Percentiles rank a stretch among this genome's conserved stretches.
phyloP scores from a whole-genome alignment of 805 yeast species.

The Nakazawaea siamensis region DNA sequence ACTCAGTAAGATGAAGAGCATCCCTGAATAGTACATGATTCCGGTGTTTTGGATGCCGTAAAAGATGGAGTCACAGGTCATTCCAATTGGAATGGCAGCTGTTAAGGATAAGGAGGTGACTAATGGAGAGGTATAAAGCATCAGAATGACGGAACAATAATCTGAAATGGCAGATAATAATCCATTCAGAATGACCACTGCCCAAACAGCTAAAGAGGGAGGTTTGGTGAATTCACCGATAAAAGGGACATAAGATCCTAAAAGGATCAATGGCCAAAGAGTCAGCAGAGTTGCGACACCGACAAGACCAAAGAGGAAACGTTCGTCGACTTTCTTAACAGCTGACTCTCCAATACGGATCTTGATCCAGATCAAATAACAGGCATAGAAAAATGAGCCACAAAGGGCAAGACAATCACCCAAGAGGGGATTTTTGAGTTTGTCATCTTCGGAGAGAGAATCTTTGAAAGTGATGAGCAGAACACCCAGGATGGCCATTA shows the following conservation, averaged over 20 bases:
- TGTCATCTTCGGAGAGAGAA: conserved; percentile 2
- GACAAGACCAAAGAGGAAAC: conserved; percentile 36
- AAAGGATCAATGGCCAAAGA: conserved; percentile 29
- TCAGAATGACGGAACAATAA: conserved; percentile 40
- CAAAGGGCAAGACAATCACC: conserved; percentile 38
- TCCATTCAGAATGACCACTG: conserved; percentile 31
- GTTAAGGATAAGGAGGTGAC: conserved; percentile 43
- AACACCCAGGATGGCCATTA: conserved; percentile 39
- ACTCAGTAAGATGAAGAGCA: conserved; percentile 35
- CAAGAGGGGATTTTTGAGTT: conserved; percentile 24
- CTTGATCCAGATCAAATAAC: conserved; percentile 35
- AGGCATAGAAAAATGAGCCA: conserved; percentile 39
- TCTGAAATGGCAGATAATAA: conserved; percentile 40
- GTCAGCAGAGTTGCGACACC: conserved; percentile 33
- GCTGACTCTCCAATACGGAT: conserved; percentile 35
- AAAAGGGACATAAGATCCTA: conserved; percentile 28
- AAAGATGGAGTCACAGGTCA: conserved; percentile 34
- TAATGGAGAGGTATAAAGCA: conserved; percentile 45
- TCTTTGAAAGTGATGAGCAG: conserved; percentile 32
- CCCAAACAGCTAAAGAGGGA: conserved; percentile 25
- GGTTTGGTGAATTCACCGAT: conserved; percentile 33
- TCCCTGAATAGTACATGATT: conserved; percentile 34
- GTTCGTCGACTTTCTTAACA: conserved; percentile 35
- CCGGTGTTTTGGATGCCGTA: conserved; percentile 25
- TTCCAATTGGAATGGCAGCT: conserved; percentile 43